phyloP scores from a whole-genome alignment of 2,329 filamentous ascomycete genomes.

The Ophiocordyceps camponoti-floridani region DNA sequence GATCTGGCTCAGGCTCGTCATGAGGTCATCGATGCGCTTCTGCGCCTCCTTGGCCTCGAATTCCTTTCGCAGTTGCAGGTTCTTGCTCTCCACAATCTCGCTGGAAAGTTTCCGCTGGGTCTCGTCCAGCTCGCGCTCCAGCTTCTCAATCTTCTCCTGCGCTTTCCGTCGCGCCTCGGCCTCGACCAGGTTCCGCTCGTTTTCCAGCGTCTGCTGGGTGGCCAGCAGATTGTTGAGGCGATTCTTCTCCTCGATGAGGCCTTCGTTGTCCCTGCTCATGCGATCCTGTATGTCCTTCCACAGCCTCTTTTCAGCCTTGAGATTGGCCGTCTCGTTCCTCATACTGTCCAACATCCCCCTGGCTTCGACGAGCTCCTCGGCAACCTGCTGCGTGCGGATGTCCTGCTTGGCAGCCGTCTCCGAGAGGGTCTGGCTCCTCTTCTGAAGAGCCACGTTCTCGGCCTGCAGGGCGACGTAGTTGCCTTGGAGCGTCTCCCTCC shows the following conservation, averaged over 20 bases:
- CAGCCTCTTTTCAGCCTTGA: conserved; percentile 86
- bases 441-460: conserved; percentile 77
- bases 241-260: conserved; percentile 64
- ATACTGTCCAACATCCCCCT: conserved; percentile 69
- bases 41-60: conserved; percentile 79
- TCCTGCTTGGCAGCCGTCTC: conserved; percentile 84
- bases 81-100: conserved; percentile 72
- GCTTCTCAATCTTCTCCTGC: conserved; percentile 56
- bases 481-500: conserved; percentile 75
- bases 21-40: conserved; percentile 83
- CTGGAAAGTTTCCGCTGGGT: conserved; percentile 71
- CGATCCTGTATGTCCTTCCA: conserved; percentile 90
- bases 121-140: conserved; percentile 62
- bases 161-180: conserved; percentile 66
- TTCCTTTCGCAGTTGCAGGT: conserved; percentile 67
- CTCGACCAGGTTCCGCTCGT: conserved; percentile 76
- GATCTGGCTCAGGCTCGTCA: conserved; percentile 57
- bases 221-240: conserved; percentile 68
- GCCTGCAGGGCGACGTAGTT: conserved; percentile 71
- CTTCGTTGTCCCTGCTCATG: conserved; percentile 75
- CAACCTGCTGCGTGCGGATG: conserved; percentile 73
- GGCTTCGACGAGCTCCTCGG: conserved; percentile 80
- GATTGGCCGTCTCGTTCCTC: conserved; percentile 76
- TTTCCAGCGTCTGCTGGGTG: conserved; percentile 75
- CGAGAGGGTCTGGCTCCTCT: conserved; percentile 56